phyloP scores from a whole-genome alignment of 495 filamentous ascomycete genomes.

The Chaetomidium leptoderma region DNA sequence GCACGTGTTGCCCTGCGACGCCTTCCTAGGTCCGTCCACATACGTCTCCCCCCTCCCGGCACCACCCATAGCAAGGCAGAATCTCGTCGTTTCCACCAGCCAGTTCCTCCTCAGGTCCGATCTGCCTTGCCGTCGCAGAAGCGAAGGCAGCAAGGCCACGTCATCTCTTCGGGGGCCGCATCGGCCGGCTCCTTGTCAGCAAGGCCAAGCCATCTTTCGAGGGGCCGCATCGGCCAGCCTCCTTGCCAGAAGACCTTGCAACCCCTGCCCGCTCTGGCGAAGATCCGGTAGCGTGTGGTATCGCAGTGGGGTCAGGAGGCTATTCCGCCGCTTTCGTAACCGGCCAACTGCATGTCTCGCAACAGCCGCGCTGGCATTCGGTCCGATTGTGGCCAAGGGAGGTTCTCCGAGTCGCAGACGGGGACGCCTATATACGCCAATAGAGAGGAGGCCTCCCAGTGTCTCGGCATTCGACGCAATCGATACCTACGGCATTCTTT shows the following conservation, averaged over 20 bases:
- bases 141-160: conserved; percentile 18
- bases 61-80: conserved; percentile 17
- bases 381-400: conserved; percentile 13
- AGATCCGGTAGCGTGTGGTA: conserved; percentile 1
- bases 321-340: conserved; percentile 12
- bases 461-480: conserved; percentile 9
- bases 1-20: not conserved
- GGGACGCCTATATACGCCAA: conserved; percentile 14
- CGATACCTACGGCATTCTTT: conserved; percentile 17
- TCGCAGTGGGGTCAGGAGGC: conserved; percentile 10
- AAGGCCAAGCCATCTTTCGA: conserved; percentile 4
- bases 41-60: conserved; percentile 6
- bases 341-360: conserved; percentile 6
- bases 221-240: conserved; percentile 5
- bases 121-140: conserved; percentile 17
- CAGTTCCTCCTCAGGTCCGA: conserved; percentile 7
- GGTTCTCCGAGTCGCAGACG: conserved; percentile 8
- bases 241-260: conserved; percentile 10
- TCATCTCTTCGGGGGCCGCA: conserved; percentile 13
- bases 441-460: conserved; percentile 8
- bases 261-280: not conserved
- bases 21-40: conserved; percentile 9
- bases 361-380: conserved; percentile 12
- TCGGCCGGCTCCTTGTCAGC: conserved; percentile 8
- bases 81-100: conserved; percentile 11